phyloP scores from a whole-genome alignment of 1,284 basidiomycete species.

The Crepidotus sp. region DNA sequence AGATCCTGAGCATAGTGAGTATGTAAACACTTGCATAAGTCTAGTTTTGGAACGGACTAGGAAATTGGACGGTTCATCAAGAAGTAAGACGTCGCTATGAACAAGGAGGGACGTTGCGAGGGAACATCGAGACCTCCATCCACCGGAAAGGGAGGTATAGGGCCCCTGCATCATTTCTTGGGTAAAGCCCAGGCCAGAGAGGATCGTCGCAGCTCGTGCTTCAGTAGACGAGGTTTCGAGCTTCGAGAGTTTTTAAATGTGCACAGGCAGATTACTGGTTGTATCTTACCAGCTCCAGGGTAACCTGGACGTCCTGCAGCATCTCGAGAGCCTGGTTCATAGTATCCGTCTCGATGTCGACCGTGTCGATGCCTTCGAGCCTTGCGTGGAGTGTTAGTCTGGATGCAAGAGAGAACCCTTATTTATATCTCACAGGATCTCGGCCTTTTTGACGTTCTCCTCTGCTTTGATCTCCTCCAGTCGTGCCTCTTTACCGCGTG shows the following conservation, averaged over 20 bases:
- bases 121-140: conserved; percentile 64
- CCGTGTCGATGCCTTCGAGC: conserved; percentile 7
- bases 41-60: conserved; percentile 6
- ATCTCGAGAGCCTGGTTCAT: conserved; percentile 17
- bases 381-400: background rate
- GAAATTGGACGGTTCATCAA: conserved; percentile 34
- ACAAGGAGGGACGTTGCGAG: conserved; percentile 73
- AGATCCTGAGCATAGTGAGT: conserved; percentile 23
- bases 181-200: conserved; percentile 59
- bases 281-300: conserved; percentile 10
- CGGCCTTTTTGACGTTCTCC: conserved; percentile 27
- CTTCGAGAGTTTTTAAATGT: conserved; percentile 10
- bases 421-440: conserved; percentile 14
- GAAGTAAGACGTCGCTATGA: conserved; percentile 61
- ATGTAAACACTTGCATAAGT: conserved; percentile 25
- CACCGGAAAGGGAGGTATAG: conserved; percentile 51
- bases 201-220: conserved; percentile 46
- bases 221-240: conserved; percentile 39
- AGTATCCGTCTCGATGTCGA: conserved; percentile 15
- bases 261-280: too few relatives aligned
- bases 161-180: conserved; percentile 39
- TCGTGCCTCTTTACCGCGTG: conserved; percentile 51
- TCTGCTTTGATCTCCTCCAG: conserved; percentile 47
- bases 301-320: conserved; percentile 16
- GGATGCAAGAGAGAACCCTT: background rate